phyloP scores from a whole-genome alignment of 805 yeast species.

The Nakazawaea pomicola region DNA sequence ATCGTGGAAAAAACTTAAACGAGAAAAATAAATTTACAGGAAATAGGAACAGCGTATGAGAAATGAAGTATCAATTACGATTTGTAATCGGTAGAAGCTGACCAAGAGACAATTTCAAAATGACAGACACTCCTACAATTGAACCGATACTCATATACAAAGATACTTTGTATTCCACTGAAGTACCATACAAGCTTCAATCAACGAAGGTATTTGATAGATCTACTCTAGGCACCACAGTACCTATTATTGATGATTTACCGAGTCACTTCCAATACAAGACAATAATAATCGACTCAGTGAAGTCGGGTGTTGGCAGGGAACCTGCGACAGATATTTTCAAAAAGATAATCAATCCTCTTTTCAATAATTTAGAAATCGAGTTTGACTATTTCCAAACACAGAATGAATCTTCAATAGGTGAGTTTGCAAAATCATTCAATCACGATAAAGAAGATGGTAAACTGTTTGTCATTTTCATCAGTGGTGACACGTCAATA shows the following conservation, averaged over 20 bases:
- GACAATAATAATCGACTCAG: slow-evolving; percentile 40
- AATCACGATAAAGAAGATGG: slow-evolving; percentile 19
- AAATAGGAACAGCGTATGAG: too few relatives aligned
- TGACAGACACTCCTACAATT: too few relatives aligned
- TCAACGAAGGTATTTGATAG: too few relatives aligned
- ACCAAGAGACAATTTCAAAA: too few relatives aligned
- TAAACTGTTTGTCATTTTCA: slow-evolving; percentile 48
- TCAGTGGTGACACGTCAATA: slow-evolving; percentile 86
- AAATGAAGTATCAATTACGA: too few relatives aligned
- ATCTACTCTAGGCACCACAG: too few relatives aligned
- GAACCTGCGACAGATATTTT: slow-evolving; percentile 31
- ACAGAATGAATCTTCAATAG: slow-evolving; percentile 30
- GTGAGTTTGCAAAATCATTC: slow-evolving; percentile 28
- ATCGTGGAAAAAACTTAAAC: too few relatives aligned
- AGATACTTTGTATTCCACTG: too few relatives aligned
- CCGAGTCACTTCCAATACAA: slow-evolving; percentile 3
- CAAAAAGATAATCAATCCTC: slow-evolving; percentile 37
- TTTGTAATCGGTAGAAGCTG: too few relatives aligned
- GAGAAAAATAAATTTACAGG: too few relatives aligned
- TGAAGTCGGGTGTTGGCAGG: slow-evolving; percentile 43
- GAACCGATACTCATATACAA: too few relatives aligned
- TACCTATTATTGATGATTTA: neutral
- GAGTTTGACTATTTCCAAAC: slow-evolving; percentile 41
- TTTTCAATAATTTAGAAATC: slow-evolving; percentile 34
- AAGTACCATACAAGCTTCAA: too few relatives aligned